These are phyloP conservation scores for Ascochyta viciae-villosae DNA, from an alignment of 2,329 filamentous ascomycete genomes.

Conservation along the genomic window DNA sequence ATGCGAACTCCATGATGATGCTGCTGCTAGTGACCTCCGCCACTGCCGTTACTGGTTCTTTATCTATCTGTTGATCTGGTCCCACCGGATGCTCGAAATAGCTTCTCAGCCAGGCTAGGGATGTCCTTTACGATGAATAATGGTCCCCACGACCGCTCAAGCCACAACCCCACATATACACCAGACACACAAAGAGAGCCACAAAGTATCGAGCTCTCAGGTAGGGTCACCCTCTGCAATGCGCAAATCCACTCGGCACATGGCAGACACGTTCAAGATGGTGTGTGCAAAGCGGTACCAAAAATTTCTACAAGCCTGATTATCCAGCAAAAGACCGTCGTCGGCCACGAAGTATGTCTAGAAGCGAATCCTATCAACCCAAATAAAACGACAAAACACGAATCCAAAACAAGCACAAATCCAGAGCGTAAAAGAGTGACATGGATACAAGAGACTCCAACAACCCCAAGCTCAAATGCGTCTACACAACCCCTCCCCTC, in stretches of 20 bases:
- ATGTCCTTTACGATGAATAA: neutral
- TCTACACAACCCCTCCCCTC: neutral
- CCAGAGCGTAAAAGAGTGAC: constrained; percentile 30
- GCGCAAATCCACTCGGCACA: neutral
- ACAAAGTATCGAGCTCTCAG: neutral
- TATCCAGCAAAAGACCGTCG: constrained; percentile 13
- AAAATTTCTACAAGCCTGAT: constrained; percentile 12
- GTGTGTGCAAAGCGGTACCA: constrained; percentile 2
- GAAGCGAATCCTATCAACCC: constrained; percentile 2
- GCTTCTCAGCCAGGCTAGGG: neutral
- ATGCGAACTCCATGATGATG: neutral
- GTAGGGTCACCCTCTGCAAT: neutral
- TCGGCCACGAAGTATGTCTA: constrained; percentile 4
- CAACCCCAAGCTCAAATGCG: neutral
- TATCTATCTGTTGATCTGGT: neutral
- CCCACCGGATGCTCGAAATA: neutral
- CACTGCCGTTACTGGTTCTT: neutral
- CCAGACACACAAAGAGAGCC: neutral
- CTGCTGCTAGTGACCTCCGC: neutral
- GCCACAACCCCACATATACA: neutral
- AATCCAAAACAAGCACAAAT: neutral
- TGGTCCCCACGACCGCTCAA: neutral
- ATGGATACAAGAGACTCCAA: constrained; percentile 18
- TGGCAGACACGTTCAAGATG: too few species aligned
- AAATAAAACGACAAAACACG: neutral